A percentile compares a stretch with the other conserved stretches of the same genome.
Conservation (phyloP, 129 eudicot species). For the Saussurea involucrata region DNA sequence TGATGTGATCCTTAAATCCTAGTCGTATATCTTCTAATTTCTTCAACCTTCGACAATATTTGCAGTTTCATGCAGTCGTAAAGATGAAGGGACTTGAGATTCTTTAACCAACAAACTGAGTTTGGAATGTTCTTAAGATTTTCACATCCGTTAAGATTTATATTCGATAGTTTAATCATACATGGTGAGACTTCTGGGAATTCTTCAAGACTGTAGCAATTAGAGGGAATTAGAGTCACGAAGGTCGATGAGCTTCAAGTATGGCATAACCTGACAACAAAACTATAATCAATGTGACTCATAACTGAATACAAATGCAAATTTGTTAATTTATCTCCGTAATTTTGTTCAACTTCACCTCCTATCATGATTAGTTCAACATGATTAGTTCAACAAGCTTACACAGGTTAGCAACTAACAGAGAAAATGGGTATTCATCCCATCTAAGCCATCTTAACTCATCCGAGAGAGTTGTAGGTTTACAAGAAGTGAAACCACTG, state of each 20-base stretch:
- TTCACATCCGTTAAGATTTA: neutral
- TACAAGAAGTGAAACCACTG: neutral
- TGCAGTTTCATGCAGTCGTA: neutral
- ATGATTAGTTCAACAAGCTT: neutral
- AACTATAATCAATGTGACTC: neutral
- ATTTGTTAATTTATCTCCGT: neutral
- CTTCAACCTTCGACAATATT: neutral
- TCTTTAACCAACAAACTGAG: neutral
- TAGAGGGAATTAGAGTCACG: neutral
- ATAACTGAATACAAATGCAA: neutral
- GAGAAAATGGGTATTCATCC: neutral
- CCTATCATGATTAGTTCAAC: neutral
- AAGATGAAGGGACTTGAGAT: neutral
- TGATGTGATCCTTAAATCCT: neutral
- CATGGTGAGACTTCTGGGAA: slow-evolving; percentile 11
- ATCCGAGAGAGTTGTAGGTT: neutral
- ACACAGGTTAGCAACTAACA: neutral
- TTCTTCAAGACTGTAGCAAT: neutral
- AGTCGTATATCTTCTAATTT: neutral
- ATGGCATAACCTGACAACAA: neutral
- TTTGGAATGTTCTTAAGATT: neutral
- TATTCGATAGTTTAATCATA: neutral
- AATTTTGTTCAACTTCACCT: neutral
- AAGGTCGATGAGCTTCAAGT: neutral
- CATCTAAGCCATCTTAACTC: neutral